A percentile compares a stretch with the other conserved stretches of the same genome.
Evolutionary conservation across 192 early-diverging fungal species (phyloP).

Genomic region (Chytriomyces sp.): DNA sequence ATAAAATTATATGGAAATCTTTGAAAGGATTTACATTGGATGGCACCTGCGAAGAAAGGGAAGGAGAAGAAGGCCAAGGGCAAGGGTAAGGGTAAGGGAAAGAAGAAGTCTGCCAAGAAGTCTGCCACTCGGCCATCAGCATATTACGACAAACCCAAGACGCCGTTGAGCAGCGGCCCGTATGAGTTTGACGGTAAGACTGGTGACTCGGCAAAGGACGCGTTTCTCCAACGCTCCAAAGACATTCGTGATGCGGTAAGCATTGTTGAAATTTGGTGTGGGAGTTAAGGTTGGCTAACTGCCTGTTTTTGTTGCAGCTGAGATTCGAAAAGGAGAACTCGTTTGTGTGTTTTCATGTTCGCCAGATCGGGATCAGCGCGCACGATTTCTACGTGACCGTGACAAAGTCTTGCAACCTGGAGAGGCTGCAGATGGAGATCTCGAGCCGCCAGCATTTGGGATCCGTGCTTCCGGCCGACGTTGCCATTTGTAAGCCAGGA

Average conservation of each 20-base stretch:
- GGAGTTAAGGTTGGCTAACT: background rate
- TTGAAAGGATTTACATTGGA: slow-evolving; percentile 12
- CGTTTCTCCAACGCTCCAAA: slow-evolving; percentile 4
- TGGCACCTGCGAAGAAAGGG: background rate
- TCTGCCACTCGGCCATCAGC: background rate
- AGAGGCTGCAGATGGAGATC: slow-evolving; percentile 36
- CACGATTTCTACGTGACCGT: slow-evolving; percentile 34
- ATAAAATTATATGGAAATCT: background rate
- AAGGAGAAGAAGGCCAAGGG: slow-evolving; percentile 31
- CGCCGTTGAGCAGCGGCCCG: background rate
- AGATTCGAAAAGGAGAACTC: slow-evolving; percentile 28
- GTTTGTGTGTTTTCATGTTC: slow-evolving; percentile 29
- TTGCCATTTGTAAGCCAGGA: slow-evolving; percentile 25
- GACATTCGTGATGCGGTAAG: slow-evolving; percentile 21
- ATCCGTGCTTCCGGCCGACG: slow-evolving; percentile 25
- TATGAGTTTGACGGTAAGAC: slow-evolving; percentile 27
- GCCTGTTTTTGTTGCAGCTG: background rate
- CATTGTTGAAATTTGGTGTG: background rate
- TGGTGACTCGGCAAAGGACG: slow-evolving; percentile 17
- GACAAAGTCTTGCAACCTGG: slow-evolving; percentile 22
- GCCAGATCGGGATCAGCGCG: slow-evolving; percentile 35
- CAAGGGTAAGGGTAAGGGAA: slow-evolving; percentile 7
- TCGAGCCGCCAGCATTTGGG: slow-evolving; percentile 22
- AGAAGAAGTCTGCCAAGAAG: slow-evolving; percentile 10
- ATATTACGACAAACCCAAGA: slow-evolving; percentile 10